A percentile compares a stretch with the other conserved stretches of the same genome.
phyloP scores from a whole-genome alignment of 164 flowering plant species.

The Warburgia ugandensis region DNA sequence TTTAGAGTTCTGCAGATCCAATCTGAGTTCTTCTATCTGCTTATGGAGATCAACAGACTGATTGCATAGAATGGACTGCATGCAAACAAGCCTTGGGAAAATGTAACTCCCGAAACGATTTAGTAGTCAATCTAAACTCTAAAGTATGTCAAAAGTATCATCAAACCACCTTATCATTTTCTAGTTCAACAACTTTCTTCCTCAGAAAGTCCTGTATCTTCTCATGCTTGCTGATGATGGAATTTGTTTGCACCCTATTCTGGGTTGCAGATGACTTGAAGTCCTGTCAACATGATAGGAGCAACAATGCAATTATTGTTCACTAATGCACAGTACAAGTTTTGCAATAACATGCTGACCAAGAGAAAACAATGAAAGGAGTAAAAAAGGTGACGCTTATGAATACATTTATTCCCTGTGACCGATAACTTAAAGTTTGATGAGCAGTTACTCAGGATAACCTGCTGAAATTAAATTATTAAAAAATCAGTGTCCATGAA shows the following conservation, averaged over 20 bases:
- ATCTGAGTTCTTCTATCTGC: conserved; percentile 39
- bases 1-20: conserved; percentile 39
- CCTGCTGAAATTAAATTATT: no score
- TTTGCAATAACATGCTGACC: no score
- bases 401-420: no score
- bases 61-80: conserved; percentile 45
- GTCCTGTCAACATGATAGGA: conserved; percentile 41
- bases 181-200: conserved; percentile 42
- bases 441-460: no score
- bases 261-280: conserved; percentile 30
- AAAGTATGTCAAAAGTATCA: background rate
- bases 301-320: no score
- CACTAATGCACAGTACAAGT: no score
- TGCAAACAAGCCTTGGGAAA: conserved; percentile 1
- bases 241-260: conserved; percentile 27
- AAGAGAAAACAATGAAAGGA: no score
- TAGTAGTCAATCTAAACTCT: background rate
- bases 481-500: no score
- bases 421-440: no score
- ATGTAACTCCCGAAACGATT: background rate
- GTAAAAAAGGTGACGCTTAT: no score
- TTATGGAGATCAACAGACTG: conserved; percentile 36
- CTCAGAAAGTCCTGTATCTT: conserved; percentile 28
- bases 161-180: conserved; percentile 55
- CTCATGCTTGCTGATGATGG: conserved; percentile 24